Evolutionary conservation across 106 monocot genomes (phyloP).

Genomic region (Phalaenopsis aphrodite): DNA sequence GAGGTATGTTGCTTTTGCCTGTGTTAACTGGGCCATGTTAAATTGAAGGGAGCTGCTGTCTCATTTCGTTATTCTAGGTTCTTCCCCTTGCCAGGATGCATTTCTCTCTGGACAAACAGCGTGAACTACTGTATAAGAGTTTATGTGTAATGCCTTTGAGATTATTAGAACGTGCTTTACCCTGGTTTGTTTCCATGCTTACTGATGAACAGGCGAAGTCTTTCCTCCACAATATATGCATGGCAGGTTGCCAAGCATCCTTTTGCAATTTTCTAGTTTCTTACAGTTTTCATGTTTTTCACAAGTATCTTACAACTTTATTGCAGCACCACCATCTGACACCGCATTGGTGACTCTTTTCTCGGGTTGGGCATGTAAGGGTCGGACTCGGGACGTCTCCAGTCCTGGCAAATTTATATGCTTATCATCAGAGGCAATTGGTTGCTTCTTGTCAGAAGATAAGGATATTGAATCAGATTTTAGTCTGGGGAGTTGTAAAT

Average conservation of each 20-base stretch:
- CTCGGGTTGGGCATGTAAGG: constrained; percentile 97
- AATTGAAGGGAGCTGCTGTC: background rate
- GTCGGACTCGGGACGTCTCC: constrained; percentile 43
- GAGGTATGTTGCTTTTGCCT: constrained; percentile 32
- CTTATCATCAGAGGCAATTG: constrained; percentile 29
- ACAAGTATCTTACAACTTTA: background rate
- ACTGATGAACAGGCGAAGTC: constrained; percentile 61
- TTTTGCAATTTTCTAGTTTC: background rate
- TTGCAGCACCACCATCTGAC: constrained; percentile 67
- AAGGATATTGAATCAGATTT: constrained; percentile 30
- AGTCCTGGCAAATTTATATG: constrained; percentile 56
- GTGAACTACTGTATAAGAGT: constrained; percentile 72
- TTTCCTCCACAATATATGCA: constrained; percentile 73
- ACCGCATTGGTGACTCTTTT: constrained; percentile 78
- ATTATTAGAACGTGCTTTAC: constrained; percentile 81
- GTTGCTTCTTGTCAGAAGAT: constrained; percentile 18
- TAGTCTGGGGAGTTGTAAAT: constrained; percentile 29
- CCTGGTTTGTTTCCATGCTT: constrained; percentile 79
- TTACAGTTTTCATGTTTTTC: background rate
- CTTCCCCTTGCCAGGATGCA: constrained; percentile 88
- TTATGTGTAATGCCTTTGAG: constrained; percentile 93
- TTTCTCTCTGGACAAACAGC: constrained; percentile 71
- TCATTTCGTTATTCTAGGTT: constrained; percentile 44
- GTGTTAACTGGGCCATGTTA: background rate
- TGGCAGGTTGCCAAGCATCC: constrained; percentile 54